Evolutionary conservation across 352 stramenopile species (phyloP).

Genomic region (Globisporangium nodosum): DNA sequence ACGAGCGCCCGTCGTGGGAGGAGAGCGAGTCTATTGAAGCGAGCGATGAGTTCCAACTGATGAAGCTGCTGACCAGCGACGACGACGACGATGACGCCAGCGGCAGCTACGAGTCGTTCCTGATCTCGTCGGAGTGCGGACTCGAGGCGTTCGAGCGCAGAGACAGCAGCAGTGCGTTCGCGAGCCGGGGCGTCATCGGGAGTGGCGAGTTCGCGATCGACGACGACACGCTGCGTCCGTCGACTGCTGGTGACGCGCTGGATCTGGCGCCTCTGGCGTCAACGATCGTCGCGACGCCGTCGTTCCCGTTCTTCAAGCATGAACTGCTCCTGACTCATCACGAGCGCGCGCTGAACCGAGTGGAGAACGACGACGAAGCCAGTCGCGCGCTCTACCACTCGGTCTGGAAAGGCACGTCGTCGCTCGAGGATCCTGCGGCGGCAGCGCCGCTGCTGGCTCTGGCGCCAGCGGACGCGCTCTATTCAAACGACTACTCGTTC

Average conservation of each 20-base stretch:
- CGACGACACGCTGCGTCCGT: neutral
- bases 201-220: neutral
- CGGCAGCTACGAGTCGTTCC: neutral
- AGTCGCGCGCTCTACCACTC: neutral
- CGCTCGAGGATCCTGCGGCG: neutral
- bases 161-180: no score
- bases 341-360: no score
- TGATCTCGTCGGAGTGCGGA: neutral
- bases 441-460: neutral
- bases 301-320: no score
- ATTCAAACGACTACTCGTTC: neutral
- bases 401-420: constrained; percentile 2
- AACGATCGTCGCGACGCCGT: neutral
- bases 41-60: neutral
- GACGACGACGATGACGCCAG: neutral
- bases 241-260: neutral
- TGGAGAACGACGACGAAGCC: neutral
- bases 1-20: neutral
- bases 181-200: no score
- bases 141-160: no score
- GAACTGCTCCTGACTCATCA: neutral
- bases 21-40: neutral
- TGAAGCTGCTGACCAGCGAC: neutral
- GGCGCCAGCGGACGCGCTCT: neutral
- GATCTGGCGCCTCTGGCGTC: neutral